Evolutionary conservation across 2,329 filamentous ascomycete species (phyloP).

Genomic region (Paramyrothecium sp.): DNA sequence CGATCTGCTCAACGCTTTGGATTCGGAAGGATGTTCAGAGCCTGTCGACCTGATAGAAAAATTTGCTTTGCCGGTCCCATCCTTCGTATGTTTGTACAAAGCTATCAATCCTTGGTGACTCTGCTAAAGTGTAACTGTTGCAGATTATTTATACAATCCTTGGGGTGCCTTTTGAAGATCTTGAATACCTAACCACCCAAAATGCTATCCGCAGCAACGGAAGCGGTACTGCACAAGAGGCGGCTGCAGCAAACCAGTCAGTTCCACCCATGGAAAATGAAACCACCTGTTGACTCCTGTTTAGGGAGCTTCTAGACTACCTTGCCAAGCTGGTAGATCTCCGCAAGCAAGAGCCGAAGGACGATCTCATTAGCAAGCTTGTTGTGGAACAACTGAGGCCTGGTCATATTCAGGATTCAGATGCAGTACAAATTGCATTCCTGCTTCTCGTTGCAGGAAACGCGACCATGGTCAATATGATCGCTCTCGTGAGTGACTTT

Average conservation of each 20-base stretch:
- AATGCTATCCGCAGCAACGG: slow-evolving; percentile 45
- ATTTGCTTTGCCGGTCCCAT: slow-evolving; percentile 46
- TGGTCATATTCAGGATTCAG: slow-evolving; percentile 35
- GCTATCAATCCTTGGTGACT: no score
- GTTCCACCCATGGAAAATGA: background rate
- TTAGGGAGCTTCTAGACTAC: slow-evolving; percentile 41
- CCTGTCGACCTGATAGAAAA: slow-evolving; percentile 45
- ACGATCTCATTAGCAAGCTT: slow-evolving; percentile 46
- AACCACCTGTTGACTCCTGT: background rate
- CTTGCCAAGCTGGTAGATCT: slow-evolving; percentile 40
- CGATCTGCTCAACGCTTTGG: slow-evolving; percentile 37
- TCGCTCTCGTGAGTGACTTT: slow-evolving; percentile 40
- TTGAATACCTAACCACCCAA: slow-evolving; percentile 44
- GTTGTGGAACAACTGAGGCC: slow-evolving; percentile 37
- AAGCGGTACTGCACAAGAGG: slow-evolving; percentile 43
- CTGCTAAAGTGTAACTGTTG: no score
- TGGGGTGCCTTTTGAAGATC: slow-evolving; percentile 44
- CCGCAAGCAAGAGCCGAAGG: slow-evolving; percentile 33
- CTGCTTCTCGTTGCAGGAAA: slow-evolving; percentile 50
- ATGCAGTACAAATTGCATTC: slow-evolving; percentile 46
- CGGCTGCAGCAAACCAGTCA: slow-evolving; percentile 41
- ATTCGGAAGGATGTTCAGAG: slow-evolving; percentile 28
- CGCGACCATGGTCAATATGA: slow-evolving; percentile 52
- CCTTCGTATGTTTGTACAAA: slow-evolving; percentile 32
- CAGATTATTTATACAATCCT: slow-evolving; percentile 50